These are phyloP conservation scores for Colletotrichum orbiculare DNA, from an alignment of 2,329 filamentous ascomycete species.

Conservation along the genomic window DNA sequence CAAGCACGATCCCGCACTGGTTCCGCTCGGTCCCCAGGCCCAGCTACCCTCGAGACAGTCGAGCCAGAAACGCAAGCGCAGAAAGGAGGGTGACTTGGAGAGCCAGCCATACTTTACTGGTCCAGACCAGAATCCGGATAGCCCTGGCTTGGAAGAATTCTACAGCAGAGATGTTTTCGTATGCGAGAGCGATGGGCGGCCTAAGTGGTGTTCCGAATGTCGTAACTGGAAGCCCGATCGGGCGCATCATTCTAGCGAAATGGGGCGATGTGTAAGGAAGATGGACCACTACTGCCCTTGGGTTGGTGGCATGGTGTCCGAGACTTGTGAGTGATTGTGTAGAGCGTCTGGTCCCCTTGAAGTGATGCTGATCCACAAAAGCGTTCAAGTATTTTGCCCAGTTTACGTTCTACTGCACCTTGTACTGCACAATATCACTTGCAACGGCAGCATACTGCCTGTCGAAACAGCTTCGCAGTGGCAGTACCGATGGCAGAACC, in stretches of 20 bases:
- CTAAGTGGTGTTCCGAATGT: conserved; percentile 87
- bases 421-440: conserved; percentile 75
- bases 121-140: conserved; percentile 65
- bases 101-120: conserved; percentile 47
- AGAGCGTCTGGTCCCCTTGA: background rate
- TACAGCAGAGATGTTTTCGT: conserved; percentile 87
- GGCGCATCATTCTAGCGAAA: conserved; percentile 85
- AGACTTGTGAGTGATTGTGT: conserved; percentile 68
- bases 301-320: conserved; percentile 93
- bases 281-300: conserved; percentile 98
- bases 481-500: conserved; percentile 66
- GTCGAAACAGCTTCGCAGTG: conserved; percentile 61
- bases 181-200: conserved; percentile 85
- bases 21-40: conserved; percentile 65
- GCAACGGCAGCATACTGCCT: conserved; percentile 74
- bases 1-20: conserved; percentile 76
- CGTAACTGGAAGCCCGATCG: conserved; percentile 90
- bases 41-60: conserved; percentile 30
- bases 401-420: conserved; percentile 78
- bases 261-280: conserved; percentile 83
- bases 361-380: conserved; percentile 41
- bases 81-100: conserved; percentile 46
- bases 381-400: conserved; percentile 94
- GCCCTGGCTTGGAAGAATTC: conserved; percentile 77
- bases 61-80: conserved; percentile 40